Evolutionary conservation across 2,329 filamentous ascomycete genomes (phyloP), one percentile per base, ranked within the genome.

Genomic region (Aureobasidium sp.): DNA sequence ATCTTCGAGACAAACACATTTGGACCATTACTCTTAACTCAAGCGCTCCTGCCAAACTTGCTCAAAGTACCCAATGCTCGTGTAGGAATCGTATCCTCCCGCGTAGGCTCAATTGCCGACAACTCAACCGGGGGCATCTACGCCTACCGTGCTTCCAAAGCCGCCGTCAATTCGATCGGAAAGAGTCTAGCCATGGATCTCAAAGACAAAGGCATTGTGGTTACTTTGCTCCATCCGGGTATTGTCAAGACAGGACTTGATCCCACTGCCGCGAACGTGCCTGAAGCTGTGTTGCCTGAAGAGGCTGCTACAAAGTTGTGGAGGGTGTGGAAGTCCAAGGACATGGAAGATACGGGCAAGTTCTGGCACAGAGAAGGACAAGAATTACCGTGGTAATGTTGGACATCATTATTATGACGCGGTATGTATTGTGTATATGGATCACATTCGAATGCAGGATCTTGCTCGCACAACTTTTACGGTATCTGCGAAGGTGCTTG

Each of bases 1-100:
- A 67, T 66, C 17, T 75, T 75, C 57, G 64, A 67, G 12, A 66
- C 71, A 56, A 76, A 75, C 59, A 68, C 71, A 1, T 72, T 71
- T 50, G 72, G 71, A 0, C 71, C 72, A 0, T 61, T 0, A 14
- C 25, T 44, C 8, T 22, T 45, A 3, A 34, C 41, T 17, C 71
- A 74, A 61, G 68, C 71, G 1, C 64, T 75, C 1, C 62, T 75
- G 6, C 69, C 69, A 4, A 73, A 71, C 50, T 55, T 75, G 8
- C 59, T 70, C 21, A 56, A 58, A 7, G 60, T 57, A 1, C 38
- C 60, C 1, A 56, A 57, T 10, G 66, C 71, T 1, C 62, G 65
- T 19, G 63, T 74, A 5, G 71, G 66, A 1, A 71, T 73, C 47
- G 68, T 75, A 38, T 71, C 67, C 37, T 70, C 65, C 25, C 67